A percentile compares a stretch with the other conserved stretches of the same genome.
Evolutionary conservation across 441 rosid genomes (phyloP).

Genomic region (Jatropha multifida): DNA sequence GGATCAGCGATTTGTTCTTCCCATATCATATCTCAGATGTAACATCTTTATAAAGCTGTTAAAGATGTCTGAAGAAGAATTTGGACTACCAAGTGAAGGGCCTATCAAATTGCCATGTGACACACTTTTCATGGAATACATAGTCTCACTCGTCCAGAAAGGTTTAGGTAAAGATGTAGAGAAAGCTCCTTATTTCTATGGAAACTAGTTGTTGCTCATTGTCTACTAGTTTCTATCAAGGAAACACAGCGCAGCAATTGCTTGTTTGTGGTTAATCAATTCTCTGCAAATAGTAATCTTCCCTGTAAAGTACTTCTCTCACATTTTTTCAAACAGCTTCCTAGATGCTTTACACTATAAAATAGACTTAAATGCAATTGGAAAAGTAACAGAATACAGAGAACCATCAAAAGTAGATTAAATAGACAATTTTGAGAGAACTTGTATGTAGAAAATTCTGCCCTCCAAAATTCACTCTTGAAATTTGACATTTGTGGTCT

Average conservation of each 20-base stretch:
- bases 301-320: neutral
- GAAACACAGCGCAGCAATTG: neutral
- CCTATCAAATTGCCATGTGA: slow-evolving; percentile 24
- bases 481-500: too few relatives aligned
- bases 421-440: too few relatives aligned
- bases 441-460: too few relatives aligned
- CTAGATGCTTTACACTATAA: neutral
- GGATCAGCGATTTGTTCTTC: neutral
- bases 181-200: slow-evolving; percentile 2
- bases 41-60: slow-evolving; percentile 13
- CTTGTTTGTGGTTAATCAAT: neutral
- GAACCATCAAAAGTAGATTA: neutral
- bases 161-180: slow-evolving; percentile 8
- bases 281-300: neutral
- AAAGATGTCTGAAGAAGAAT: slow-evolving; percentile 11
- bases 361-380: neutral
- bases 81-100: slow-evolving; percentile 12
- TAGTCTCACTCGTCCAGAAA: slow-evolving; percentile 8
- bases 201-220: neutral
- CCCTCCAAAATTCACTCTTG: too few relatives aligned
- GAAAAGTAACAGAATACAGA: neutral
- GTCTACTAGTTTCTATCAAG: neutral
- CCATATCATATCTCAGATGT: neutral
- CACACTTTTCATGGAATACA: slow-evolving; percentile 1
- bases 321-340: neutral